Conservation (phyloP, 2,329 filamentous ascomycete species). For the Cryphonectria naterciae region DNA sequence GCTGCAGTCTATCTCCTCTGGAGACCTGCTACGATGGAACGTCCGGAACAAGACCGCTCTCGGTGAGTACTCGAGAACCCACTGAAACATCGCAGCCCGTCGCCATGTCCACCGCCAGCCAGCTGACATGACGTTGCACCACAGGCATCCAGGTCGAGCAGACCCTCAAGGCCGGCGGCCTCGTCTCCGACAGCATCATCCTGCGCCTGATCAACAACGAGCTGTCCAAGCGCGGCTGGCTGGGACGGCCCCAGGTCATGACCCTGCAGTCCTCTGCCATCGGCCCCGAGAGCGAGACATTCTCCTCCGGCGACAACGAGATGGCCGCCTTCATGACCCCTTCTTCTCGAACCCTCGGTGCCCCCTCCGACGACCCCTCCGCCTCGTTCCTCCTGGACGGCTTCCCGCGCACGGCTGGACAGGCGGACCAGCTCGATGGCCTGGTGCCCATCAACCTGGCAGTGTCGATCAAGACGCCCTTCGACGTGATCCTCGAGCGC, state of each 20-base stretch:
- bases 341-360: slow-evolving; percentile 43
- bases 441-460: slow-evolving; percentile 95
- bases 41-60: slow-evolving; percentile 86
- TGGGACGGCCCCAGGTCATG: slow-evolving; percentile 57
- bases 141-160: slow-evolving; percentile 87
- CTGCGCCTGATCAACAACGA: slow-evolving; percentile 91
- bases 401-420: slow-evolving; percentile 84
- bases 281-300: slow-evolving; percentile 40
- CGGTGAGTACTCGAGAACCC: slow-evolving; percentile 57
- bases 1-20: slow-evolving; percentile 88
- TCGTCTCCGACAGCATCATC: slow-evolving; percentile 93
- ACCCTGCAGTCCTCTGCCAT: slow-evolving; percentile 54
- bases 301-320: slow-evolving; percentile 36
- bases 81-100: slow-evolving; percentile 22
- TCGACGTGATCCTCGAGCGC: slow-evolving; percentile 83
- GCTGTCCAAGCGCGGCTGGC: slow-evolving; percentile 83
- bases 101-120: not conserved
- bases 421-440: slow-evolving; percentile 76
- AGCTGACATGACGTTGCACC: slow-evolving; percentile 19
- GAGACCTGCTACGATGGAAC: slow-evolving; percentile 89
- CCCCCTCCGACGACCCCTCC: slow-evolving; percentile 68
- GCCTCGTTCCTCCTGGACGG: slow-evolving; percentile 96
- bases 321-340: slow-evolving; percentile 48
- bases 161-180: slow-evolving; percentile 82
- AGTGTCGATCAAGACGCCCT: slow-evolving; percentile 83